Base-by-base conservation (phyloP, 2,329 filamentous ascomycete genomes). In the Pseudogymnoascus sp. region DNA sequence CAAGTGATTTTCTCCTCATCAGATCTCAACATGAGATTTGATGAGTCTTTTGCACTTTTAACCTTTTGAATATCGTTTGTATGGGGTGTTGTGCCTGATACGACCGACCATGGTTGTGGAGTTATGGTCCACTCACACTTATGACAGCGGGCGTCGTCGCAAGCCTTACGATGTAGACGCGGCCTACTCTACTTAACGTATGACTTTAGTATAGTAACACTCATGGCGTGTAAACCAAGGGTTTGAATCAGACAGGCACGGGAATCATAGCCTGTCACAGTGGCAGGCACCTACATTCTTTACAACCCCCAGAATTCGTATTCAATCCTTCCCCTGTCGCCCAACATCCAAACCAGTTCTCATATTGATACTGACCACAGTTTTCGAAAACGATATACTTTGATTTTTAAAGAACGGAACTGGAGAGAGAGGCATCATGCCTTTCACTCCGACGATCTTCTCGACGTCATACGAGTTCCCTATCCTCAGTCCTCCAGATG, bases 1-100 rank as follows among this genome's bases (percentile, higher is more conserved):
- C 46, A 53, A 53, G 46, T 31, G 46, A 53, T 53, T 31, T 53
- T 53, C 25, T 53, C 46, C 46, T 53, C 25, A 31, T 53, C 46
- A 31, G 25, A 53, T 53, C 46, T 53, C 46, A 53, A 53, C 10
- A 53, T 16, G 46, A 53, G 46, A 53, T 53, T 31, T 53, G 46
- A 31, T 18, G 25, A 53, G 46, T 31, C 46, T 53, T 53, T 53
- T 53, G 46, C 23, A n/a, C n/a, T 53, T 31, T 53, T 53, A 8
- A 31, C 25, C n/a, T 31, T 31, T 53, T 53, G 25, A 16, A 53
- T 31, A 23, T 18, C 7, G 14, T 16, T 16, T 12, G 10, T 28
- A 53, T 53, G 5, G n/a, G 25, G 23, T 50, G n/a, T 16, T 16
- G 46, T 53, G 23, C 46, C 46, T 53, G 46, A 31, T 16, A 10